phyloP scores from a whole-genome alignment of 2,329 filamentous ascomycete genomes.

The Sordariomycetes sp. region DNA sequence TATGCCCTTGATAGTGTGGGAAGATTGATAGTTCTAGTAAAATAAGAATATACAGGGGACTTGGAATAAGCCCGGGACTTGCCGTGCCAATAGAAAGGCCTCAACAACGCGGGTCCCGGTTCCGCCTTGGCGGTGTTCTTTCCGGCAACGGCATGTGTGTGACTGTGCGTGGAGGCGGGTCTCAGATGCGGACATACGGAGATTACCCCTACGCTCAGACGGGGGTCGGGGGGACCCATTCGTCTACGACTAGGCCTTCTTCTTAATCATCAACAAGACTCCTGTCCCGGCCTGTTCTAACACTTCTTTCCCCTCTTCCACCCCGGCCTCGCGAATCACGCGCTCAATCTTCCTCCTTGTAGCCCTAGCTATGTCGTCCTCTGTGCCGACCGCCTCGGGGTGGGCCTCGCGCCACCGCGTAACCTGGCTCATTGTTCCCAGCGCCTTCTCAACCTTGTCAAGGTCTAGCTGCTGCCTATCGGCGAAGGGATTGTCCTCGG shows the following conservation, averaged over 20 bases:
- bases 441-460: slow-evolving; percentile 21
- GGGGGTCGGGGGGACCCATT: background rate
- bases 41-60: background rate
- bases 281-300: slow-evolving; percentile 14
- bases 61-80: background rate
- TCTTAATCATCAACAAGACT: slow-evolving; percentile 19
- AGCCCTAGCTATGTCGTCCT: slow-evolving; percentile 23
- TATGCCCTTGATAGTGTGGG: background rate
- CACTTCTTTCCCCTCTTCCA: slow-evolving; percentile 19
- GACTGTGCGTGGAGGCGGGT: background rate
- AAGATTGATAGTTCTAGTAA: background rate
- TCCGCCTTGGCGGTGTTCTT: background rate
- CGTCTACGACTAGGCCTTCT: slow-evolving; percentile 7
- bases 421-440: slow-evolving; percentile 26
- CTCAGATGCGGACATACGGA: too few species aligned
- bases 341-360: slow-evolving; percentile 15
- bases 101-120: background rate
- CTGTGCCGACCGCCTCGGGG: slow-evolving; percentile 25
- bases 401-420: slow-evolving; percentile 33
- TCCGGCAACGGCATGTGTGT: background rate
- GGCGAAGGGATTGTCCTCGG: background rate
- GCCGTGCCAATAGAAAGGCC: background rate
- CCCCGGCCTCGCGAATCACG: slow-evolving; percentile 20
- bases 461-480: slow-evolving; percentile 13
- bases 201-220: too few species aligned